Base-by-base conservation (phyloP, 2,329 filamentous ascomycete genomes). In the Ophiosphaerella korrae region DNA sequence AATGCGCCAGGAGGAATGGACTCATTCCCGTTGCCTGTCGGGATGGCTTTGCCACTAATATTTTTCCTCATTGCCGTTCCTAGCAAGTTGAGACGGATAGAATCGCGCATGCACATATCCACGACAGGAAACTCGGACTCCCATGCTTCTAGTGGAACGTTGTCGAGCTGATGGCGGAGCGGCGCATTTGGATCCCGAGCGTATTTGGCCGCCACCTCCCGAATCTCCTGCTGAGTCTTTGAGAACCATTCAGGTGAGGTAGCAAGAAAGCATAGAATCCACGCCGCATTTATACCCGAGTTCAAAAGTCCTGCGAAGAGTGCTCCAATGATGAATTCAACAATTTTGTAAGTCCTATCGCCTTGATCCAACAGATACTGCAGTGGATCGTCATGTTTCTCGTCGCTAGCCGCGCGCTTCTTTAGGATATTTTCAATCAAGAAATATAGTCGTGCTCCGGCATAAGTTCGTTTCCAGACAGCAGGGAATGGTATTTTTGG, bases 231-330 rank as follows among this genome's bases (percentile, higher is more conserved):
- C 24, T 74, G 78, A 1, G 78, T 69, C 40, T 74, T 72, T 9
- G 48, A 54, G 32, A 76, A 74, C 81, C 81, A 84, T 1, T 75
- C 58, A 1, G 71, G 69, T 42, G 75, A 68, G 12, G 55, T 62
- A 2, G 68, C 65, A 2, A 73, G 64, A 42, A 64, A 72, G 56
- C 58, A 64, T 21, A 69, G 42, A 2, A 84, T 69, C 75, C 78
- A 84, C 2, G 78, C 77, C 1, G 80, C 78, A 55, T 82, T 84
- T 63, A 83, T 77, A 34, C 81, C 82, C 21, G 73, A 81, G 67
- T 85, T 85, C n/a, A 84, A 57, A 31, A 81, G 71, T n/a, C 82
- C 82, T 1, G 82, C 82, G 60, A 82, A 84, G 3, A 86, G 68
- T 0, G 80, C 72, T 11, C 78, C 77, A n/a, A 84, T 69, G 31